Conservation (phyloP, 148 eudicot species). For the Diospyros lotus region DNA sequence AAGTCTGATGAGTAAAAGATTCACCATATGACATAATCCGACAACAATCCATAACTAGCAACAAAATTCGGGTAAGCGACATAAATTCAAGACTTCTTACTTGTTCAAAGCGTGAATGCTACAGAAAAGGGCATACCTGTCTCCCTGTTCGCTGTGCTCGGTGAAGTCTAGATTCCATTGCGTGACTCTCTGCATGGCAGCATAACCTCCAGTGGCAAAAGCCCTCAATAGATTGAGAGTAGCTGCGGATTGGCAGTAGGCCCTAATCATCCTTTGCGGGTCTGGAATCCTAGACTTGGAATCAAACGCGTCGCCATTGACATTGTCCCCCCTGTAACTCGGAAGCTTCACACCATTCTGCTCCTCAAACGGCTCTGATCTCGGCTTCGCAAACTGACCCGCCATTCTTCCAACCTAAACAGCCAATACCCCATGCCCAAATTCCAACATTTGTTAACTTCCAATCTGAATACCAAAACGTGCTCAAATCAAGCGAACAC, state of each 20-base stretch:
- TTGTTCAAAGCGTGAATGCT: no score
- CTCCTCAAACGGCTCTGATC: constrained; percentile 46
- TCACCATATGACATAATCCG: no score
- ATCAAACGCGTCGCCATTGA: constrained; percentile 47
- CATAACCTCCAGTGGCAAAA: constrained; percentile 92
- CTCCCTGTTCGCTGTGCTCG: constrained; percentile 82
- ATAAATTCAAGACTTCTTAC: neutral
- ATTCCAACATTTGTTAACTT: no score
- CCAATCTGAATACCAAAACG: no score
- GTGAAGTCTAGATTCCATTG: constrained; percentile 90
- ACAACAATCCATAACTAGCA: neutral
- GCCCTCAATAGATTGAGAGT: constrained; percentile 90
- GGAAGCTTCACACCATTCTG: constrained; percentile 48
- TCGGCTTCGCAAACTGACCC: constrained; percentile 78
- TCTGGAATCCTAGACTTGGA: constrained; percentile 61
- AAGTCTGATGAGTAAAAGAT: no score
- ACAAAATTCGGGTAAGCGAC: constrained; percentile 8
- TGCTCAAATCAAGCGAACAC: no score
- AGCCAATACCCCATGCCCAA: neutral
- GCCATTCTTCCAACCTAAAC: constrained; percentile 93
- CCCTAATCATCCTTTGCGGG: constrained; percentile 90
- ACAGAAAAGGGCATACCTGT: constrained; percentile 43
- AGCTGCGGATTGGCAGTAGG: constrained; percentile 85
- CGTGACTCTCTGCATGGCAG: constrained; percentile 84
- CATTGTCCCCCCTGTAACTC: constrained; percentile 52